Conservation (phyloP, 176 grass and related monocot species). For the Oryza glumipatula region DNA sequence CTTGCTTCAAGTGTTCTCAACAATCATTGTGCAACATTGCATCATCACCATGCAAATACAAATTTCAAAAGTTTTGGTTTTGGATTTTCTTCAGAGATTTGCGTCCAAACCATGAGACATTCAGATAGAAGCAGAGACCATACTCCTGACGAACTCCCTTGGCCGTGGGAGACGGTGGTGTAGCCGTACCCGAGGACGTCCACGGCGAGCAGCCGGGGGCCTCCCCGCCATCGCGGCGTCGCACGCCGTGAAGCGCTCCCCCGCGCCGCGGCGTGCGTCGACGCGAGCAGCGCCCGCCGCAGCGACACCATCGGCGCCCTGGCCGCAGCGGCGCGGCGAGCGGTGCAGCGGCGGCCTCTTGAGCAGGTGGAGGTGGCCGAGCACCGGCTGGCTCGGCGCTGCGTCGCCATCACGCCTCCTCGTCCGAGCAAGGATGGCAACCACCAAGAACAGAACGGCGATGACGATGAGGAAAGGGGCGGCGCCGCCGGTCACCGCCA, state of each 20-base stretch:
- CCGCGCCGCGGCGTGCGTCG: slow-evolving; percentile 47
- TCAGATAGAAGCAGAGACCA: slow-evolving; percentile 26
- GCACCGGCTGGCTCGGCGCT: slow-evolving; percentile 51
- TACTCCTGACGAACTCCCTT: slow-evolving; percentile 12
- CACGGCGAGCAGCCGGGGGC: slow-evolving; percentile 44
- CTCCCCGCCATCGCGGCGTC: slow-evolving; percentile 59
- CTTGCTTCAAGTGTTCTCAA: slow-evolving; percentile 4
- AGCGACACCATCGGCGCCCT: slow-evolving; percentile 12
- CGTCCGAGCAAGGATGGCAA: neutral
- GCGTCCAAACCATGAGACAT: neutral
- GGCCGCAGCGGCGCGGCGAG: slow-evolving; percentile 26
- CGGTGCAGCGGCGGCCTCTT: slow-evolving; percentile 9
- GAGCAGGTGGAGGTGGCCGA: slow-evolving; percentile 74
- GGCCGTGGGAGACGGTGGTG: slow-evolving; percentile 42
- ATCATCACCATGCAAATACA: neutral
- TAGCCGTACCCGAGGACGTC: slow-evolving; percentile 43
- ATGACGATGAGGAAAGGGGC: neutral
- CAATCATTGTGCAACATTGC: neutral
- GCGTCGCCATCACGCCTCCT: neutral
- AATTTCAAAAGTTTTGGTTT: neutral
- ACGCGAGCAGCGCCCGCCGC: slow-evolving; percentile 53
- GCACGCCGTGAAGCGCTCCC: slow-evolving; percentile 64
- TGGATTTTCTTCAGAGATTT: neutral
- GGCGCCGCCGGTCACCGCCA: neutral
- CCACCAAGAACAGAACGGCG: slow-evolving; percentile 1